phyloP scores from a whole-genome alignment of 2,329 filamentous ascomycete species.

The Atkinsonella hypoxylon region DNA sequence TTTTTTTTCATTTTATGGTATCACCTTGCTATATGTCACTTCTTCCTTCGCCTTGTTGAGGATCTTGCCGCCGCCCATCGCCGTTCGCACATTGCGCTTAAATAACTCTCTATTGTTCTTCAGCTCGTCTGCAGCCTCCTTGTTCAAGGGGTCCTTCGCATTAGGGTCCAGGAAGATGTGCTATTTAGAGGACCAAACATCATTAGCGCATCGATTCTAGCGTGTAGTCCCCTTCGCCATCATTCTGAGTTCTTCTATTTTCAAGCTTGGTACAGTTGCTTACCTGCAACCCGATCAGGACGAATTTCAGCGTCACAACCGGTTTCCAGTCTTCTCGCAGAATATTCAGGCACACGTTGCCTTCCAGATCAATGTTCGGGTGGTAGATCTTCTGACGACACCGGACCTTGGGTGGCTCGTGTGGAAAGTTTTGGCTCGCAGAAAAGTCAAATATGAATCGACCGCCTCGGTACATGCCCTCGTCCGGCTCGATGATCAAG shows the following conservation, averaged over 20 bases:
- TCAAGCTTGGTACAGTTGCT: background rate
- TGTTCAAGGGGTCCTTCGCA: conserved; percentile 93
- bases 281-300: conserved; percentile 87
- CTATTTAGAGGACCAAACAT: conserved; percentile 28
- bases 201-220: conserved; percentile 10
- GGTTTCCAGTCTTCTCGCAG: conserved; percentile 98
- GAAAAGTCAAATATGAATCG: conserved; percentile 81
- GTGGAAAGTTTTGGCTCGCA: conserved; percentile 91
- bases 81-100: conserved; percentile 74
- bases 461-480: conserved; percentile 79
- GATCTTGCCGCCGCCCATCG: conserved; percentile 73
- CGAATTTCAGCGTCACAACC: conserved; percentile 89
- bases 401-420: conserved; percentile 94
- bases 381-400: conserved; percentile 99
- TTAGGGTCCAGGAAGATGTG: conserved; percentile 98
- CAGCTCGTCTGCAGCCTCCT: conserved; percentile 91
- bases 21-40: conserved; percentile 64
- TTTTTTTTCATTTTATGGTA: conserved; percentile 38
- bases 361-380: conserved; percentile 94
- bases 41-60: conserved; percentile 31
- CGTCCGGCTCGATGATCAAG: conserved; percentile 72
- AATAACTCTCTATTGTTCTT: conserved; percentile 77
- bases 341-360: conserved; percentile 97
- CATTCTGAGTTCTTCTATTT: background rate
- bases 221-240: background rate